Base-by-base conservation (phyloP, 2,329 filamentous ascomycete genomes). In the Podosphaera fusca region DNA sequence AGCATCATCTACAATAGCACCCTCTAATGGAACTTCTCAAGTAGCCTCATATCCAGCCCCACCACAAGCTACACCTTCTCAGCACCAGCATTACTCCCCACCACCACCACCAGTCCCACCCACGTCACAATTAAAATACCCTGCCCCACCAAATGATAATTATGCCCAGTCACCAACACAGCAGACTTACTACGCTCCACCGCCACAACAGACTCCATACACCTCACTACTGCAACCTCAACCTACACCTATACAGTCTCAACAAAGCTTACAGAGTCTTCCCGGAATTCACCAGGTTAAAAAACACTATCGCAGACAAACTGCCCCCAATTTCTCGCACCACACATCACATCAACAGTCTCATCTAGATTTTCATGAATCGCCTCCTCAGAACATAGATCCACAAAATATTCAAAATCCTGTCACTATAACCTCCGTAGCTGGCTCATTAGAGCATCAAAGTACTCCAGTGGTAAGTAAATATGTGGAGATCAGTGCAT, bases 401-500 rank as follows among this genome's bases (percentile, higher is more conserved):
- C 58, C 35, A 58, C 60, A 30, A 59, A 60, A 6, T 53, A 58
- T 14, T 9, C 63, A 64, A 29, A 45, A 55, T n/a, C 21, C 51
- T 63, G 63, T 3, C 56, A 56, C 3, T 64, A 67, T 52, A 67
- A 68, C 4, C 52, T 69, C n/a, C 64, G 69, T 55, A 66, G 62
- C 4, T 66, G 64, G 53, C 33, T 62, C 35, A 42, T 62, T 6
- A 21, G 35, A 2, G 66, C 68, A 70, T 2, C 71, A 71, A 29
- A 71, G 71, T 12, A 72, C 73, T 0, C 65, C 65, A 12, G 56
- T 63, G 14, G 65, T 64, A n/a, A 59, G 46, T 6, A 76, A 84
- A 58, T 88, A 90, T 61, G 68, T 74, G 4, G 85, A 85, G 35
- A 80, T 77, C 0, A 70, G 70, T 36, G 72, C 82, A 0, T 76